phyloP scores from a whole-genome alignment of 164 flowering plant genomes.

The Vitis labrusca region DNA sequence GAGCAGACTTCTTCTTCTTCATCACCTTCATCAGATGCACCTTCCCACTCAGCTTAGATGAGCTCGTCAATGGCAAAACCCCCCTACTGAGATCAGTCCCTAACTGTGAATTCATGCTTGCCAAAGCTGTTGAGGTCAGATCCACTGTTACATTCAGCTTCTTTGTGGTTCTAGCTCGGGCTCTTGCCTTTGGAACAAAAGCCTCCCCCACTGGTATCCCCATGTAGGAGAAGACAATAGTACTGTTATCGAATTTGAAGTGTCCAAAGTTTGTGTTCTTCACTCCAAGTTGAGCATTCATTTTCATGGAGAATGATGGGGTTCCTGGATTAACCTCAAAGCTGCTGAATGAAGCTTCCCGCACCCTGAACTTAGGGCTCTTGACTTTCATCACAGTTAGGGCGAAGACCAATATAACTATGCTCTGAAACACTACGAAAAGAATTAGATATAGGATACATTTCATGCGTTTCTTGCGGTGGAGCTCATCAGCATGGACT shows the following conservation, averaged over 20 bases:
- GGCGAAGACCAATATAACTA: constrained; percentile 5
- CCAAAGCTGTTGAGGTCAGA: neutral
- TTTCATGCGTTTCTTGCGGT: neutral
- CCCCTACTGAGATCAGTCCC: constrained; percentile 2
- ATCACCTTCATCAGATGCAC: too few relatives aligned
- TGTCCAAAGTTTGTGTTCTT: constrained; percentile 19
- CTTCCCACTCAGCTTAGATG: neutral
- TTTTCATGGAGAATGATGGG: constrained; percentile 1
- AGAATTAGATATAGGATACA: neutral
- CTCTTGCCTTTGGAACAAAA: neutral
- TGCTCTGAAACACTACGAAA: constrained; percentile 9
- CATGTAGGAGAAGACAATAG: constrained; percentile 7
- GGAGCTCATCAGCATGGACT: neutral
- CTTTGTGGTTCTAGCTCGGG: constrained; percentile 1
- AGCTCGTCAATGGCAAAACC: constrained; percentile 6
- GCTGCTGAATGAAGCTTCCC: neutral
- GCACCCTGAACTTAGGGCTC: constrained; percentile 14
- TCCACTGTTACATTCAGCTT: constrained; percentile 6
- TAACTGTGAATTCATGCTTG: neutral
- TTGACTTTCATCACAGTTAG: constrained; percentile 9
- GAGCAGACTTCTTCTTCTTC: neutral
- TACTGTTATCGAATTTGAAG: constrained; percentile 7
- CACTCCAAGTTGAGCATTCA: constrained; percentile 3
- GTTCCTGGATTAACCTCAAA: too few relatives aligned
- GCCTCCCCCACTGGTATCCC: neutral